Evolutionary conservation across 1,139 yeast species (phyloP).

Genomic region (Magnusiomyces starmeri): DNA sequence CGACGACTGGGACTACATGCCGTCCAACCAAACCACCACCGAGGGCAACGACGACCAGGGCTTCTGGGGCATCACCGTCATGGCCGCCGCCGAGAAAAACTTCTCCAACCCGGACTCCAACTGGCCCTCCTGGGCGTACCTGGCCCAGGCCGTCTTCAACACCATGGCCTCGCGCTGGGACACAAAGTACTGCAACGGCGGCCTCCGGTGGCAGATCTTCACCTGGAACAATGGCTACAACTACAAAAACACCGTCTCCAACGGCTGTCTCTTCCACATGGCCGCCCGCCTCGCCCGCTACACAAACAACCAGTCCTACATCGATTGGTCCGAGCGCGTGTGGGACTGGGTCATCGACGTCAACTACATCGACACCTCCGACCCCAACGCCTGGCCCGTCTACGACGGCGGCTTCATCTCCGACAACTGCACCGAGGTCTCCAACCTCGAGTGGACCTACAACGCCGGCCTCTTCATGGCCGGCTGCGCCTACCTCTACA

Average conservation of each 20-base stretch:
- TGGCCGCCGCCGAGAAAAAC: conserved; percentile 78
- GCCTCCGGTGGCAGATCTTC: conserved; percentile 94
- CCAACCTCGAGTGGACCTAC: conserved; percentile 75
- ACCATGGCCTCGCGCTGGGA: conserved; percentile 93
- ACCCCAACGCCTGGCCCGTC: conserved; percentile 37
- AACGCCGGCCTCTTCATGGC: conserved; percentile 74
- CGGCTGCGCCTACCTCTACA: conserved; percentile 79
- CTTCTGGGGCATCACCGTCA: conserved; percentile 79
- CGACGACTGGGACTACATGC: conserved; percentile 58
- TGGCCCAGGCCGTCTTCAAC: conserved; percentile 78
- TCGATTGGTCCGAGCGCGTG: conserved; percentile 70
- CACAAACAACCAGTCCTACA: conserved; percentile 63
- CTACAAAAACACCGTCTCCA: conserved; percentile 84
- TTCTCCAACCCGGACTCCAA: conserved; percentile 53
- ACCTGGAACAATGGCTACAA: conserved; percentile 92
- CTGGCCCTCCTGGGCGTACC: conserved; percentile 57
- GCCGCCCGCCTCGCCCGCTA: conserved; percentile 84
- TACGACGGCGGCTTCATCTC: conserved; percentile 71
- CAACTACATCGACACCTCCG: conserved; percentile 44
- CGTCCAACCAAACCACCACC: conserved; percentile 63
- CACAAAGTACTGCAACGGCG: conserved; percentile 63
- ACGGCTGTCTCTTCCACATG: conserved; percentile 82
- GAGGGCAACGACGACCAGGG: conserved; percentile 95
- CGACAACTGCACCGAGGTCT: conserved; percentile 53
- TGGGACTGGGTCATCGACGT: conserved; percentile 76